Evolutionary conservation across 2,329 filamentous ascomycete genomes (phyloP), one percentile per base, ranked within the genome.

Genomic region (Epichloe uncinata): DNA sequence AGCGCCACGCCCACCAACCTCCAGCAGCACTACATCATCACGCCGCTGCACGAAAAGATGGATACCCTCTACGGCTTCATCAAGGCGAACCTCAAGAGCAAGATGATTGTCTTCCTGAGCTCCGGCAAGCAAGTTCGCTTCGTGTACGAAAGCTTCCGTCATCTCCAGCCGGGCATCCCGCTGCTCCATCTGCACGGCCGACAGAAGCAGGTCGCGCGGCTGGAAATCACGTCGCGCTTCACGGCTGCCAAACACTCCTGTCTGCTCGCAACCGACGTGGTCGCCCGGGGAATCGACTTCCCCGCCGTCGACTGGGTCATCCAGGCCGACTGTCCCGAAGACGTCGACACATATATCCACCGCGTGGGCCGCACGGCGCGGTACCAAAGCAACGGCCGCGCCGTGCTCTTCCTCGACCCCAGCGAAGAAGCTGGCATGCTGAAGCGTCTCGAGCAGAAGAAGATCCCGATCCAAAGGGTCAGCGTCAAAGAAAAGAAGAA

Each of bases 291-390:
- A 55, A 78, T 98, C 12, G 93, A 98, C 65, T 97, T 98, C 62
- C 93, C 93, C 0, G 84, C 89, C 3, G 93, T 98, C 0, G 93
- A 98, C 65, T 98, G 93, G 85, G 93, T 98, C 5, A 88, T 98
- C n/a, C 93, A 98, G 63, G 77, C 87, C n/a, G 93, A 98, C 65
- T 95, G 87, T 57, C 93, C 93, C 0, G 93, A 98, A 66, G 91
- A 98, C 64, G 85, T 87, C 4, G 93, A 97, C 61, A 98, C 93
- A 0, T 98, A 98, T 61, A 97, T 98, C 57, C 93, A 98, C 68
- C 82, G 93, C 52, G 91, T 96, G 4, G 93, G 93, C 2, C 81
- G 93, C 33, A 97, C 93, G 16, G 93, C 93, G n/a, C 80, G 91
- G 20, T 97, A 94, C 65, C 84, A 96, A 60, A 84, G 85, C 55